Base-by-base conservation (phyloP, 768 basidiomycete species). In the Asterophora lycoperdoides region DNA sequence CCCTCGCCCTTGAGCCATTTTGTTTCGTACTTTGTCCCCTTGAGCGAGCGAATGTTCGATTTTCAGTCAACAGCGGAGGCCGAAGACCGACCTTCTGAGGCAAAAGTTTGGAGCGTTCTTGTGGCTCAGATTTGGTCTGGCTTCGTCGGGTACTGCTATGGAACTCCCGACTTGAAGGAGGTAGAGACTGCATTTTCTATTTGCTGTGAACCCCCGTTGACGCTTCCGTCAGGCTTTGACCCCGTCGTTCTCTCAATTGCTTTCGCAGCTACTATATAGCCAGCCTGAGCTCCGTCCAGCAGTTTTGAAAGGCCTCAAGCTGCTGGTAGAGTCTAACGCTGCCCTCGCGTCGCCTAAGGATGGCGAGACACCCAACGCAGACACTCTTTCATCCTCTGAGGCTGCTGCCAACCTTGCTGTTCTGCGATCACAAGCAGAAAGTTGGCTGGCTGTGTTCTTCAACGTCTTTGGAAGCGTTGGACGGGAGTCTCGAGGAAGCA, bases 91-190 rank as follows among this genome's bases (percentile, higher is more conserved):
- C 78, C 77, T 43, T 83, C 88, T 0, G 93, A 98, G 66, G 89
- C 87, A 11, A 99, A 98, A 67, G 84, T 98, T 32, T 99, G 93
- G 91, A 88, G 82, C 55, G 93, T 95, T 9, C 77, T 98, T 38
- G 83, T 97, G 18, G 84, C 86, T 8, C 96, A 99, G 65, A 81
- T 95, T 15, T 99, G 96, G 96, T 75, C 81, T 19, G 90, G 94
- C 19, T 77, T 98, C 34, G 81, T 83, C 5, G 93, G 93, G 1
- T 99, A 98, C 69, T 95, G 93, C 64, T 82, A 85, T 62, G 82
- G 82, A 19, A 76, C 89, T 10, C 59, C 74, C n/a, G 89, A 97
- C 64, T 68, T 96, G 34, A 71, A 77, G 56, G 69, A 82, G 70
- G 93, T 84, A 23, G 23, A 23, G 55, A 58, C 70, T 65, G 2